phyloP scores from a whole-genome alignment of 2,329 filamentous ascomycete genomes.

The Lasiodiplodia hormozganensis region DNA sequence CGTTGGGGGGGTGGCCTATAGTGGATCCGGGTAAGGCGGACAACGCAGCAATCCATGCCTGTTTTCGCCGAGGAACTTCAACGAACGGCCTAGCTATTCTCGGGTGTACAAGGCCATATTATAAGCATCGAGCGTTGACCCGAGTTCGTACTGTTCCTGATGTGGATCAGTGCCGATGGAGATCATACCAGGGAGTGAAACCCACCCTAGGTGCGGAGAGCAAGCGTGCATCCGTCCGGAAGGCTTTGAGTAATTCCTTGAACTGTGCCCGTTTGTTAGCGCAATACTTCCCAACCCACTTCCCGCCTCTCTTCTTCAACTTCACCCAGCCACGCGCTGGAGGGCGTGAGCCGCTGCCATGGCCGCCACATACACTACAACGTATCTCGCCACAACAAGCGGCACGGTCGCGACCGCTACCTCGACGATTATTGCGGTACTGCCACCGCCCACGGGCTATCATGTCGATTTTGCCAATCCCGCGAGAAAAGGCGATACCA shows the following conservation, averaged over 20 bases:
- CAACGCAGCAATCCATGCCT: background rate
- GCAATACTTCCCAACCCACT: background rate
- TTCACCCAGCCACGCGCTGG: conserved; percentile 10
- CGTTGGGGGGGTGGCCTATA: background rate
- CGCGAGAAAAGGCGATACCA: conserved; percentile 31
- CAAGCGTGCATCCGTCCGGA: background rate
- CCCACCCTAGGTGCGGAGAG: conserved; percentile 6
- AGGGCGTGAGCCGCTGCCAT: conserved; percentile 1
- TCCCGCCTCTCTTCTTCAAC: background rate
- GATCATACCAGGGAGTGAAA: conserved; percentile 14
- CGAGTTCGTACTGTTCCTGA: background rate
- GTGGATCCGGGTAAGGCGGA: background rate
- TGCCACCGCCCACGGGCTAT: conserved; percentile 39
- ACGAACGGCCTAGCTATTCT: background rate
- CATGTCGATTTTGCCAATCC: conserved; percentile 41
- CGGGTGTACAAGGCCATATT: background rate
- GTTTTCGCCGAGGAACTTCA: background rate
- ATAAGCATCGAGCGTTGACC: background rate
- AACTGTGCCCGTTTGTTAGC: background rate
- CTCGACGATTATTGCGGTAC: background rate
- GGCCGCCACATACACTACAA: conserved; percentile 17
- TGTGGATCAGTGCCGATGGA: background rate
- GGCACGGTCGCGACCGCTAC: conserved; percentile 8
- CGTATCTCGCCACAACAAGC: background rate
- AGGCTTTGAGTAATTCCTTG: background rate